A percentile compares a stretch with the other conserved stretches of the same genome.
These are phyloP conservation scores for Pseudozyma tsukubaensis DNA, from an alignment of 1,284 basidiomycete species.

Conservation along the genomic window DNA sequence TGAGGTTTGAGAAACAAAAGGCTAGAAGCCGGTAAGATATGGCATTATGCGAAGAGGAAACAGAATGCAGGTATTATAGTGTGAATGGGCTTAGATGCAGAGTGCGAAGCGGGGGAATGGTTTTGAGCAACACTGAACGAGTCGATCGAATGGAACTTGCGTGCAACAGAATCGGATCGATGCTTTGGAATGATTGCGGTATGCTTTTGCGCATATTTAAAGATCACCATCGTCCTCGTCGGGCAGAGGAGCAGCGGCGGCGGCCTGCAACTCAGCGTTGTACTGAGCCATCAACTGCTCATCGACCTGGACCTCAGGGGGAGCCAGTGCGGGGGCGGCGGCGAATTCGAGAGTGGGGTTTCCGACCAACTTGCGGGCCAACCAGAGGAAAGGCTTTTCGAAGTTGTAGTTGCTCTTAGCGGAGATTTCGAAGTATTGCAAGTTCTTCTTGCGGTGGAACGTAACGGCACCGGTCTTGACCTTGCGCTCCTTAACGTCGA, in stretches of 20 bases:
- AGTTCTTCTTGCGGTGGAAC: constrained; percentile 99
- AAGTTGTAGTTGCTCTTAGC: constrained; percentile 99
- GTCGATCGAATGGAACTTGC: not conserved
- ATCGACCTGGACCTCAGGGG: constrained; percentile 92
- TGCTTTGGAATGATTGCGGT: too few species aligned
- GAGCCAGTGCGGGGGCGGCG: constrained; percentile 93
- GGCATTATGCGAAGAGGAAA: constrained; percentile 18
- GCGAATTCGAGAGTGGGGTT: constrained; percentile 93
- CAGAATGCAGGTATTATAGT: constrained; percentile 40
- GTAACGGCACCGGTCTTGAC: constrained; percentile 98
- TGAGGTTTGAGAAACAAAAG: not conserved
- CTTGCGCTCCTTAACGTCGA: constrained; percentile 99
- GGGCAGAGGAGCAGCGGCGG: constrained; percentile 72
- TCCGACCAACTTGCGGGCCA: constrained; percentile 96
- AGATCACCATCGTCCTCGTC: constrained; percentile 72
- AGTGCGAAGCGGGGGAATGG: not conserved
- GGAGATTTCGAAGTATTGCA: constrained; percentile 99
- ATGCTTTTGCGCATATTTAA: constrained; percentile 23
- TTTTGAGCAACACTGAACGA: not conserved
- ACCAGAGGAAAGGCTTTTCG: constrained; percentile 99
- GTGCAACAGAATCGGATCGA: not conserved
- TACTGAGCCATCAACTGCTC: constrained; percentile 84
- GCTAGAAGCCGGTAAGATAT: constrained; percentile 12
- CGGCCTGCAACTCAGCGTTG: constrained; percentile 78
- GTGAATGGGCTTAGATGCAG: constrained; percentile 6